Base-by-base conservation (phyloP, 352 stramenopile species). In the Globisporangium irregulare region DNA sequence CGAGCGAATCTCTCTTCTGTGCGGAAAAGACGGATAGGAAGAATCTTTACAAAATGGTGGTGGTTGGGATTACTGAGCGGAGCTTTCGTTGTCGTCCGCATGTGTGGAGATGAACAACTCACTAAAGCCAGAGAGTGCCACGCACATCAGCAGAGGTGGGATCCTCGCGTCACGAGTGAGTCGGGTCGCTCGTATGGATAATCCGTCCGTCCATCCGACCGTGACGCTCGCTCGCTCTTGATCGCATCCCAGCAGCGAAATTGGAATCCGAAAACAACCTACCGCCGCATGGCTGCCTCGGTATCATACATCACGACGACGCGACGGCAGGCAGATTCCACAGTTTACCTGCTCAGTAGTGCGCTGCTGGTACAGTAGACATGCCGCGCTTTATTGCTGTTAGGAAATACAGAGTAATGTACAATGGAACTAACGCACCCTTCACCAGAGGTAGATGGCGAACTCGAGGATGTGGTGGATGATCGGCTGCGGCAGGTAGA, bases 371-470 rank as follows among this genome's bases (percentile, higher is more conserved):
- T 41, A 14, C 36, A 15, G 1, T 41, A 41, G 36, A 14, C 8
- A 41, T 41, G 36, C 36, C 9, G 36, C 8, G 9, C 36, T 41
- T 15, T 38, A 38, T 38, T 38, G 32, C 32, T 24, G 18, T 24
- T 12, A 51, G 6, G 43, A 22, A 22, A 22, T 50, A 10, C 6
- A 9, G 5, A 24, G 6, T 24, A 51, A 51, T 12, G 36, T 41
- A 41, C 9, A 41, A 14, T 32, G 29, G 29, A 32, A 32, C 29
- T 32, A 32, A 32, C 29, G 29, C 8, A 20, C 6, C 41, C n/a
- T 24, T 32, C 29, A 91, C 80, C 79, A 90, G 1, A 89, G 75
- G 60, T 77, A 88, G 29, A 88, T 64, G n/a, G 81, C 84, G 54
- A 74, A 88, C 62, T 87, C 77, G 50, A 89, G 62, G 64, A 91